phyloP scores from a whole-genome alignment of 306 rosid genomes.

The Betula pendula region DNA sequence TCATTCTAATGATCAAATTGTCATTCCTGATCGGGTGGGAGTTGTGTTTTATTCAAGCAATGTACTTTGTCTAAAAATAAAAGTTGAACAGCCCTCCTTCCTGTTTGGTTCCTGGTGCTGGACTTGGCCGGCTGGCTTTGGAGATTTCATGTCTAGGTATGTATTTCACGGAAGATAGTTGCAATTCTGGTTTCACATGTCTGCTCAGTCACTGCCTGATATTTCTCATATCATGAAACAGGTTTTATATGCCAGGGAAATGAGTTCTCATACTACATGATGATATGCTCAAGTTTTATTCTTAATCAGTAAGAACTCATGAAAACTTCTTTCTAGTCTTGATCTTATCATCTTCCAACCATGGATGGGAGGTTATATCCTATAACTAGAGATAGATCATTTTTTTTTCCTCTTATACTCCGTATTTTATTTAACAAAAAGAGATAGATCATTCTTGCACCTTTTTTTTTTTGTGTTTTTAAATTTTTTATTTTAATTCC shows the following conservation, averaged over 20 bases:
- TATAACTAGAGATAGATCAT: slow-evolving; percentile 10
- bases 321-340: slow-evolving; percentile 11
- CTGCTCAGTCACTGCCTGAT: slow-evolving; percentile 14
- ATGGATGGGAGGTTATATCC: slow-evolving; percentile 9
- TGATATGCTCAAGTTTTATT: slow-evolving; percentile 98
- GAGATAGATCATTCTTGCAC: slow-evolving; percentile 16
- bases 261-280: slow-evolving; percentile 98
- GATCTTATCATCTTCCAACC: slow-evolving; percentile 19
- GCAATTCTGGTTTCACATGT: slow-evolving; percentile 17
- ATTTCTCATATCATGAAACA: slow-evolving; percentile 39
- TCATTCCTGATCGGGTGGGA: neutral
- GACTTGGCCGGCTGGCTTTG: slow-evolving; percentile 95
- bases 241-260: slow-evolving; percentile 97
- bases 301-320: slow-evolving; percentile 76
- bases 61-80: slow-evolving; percentile 29
- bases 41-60: neutral
- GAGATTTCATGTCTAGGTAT: slow-evolving; percentile 89
- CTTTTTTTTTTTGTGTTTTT: slow-evolving; percentile 11
- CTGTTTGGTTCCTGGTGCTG: slow-evolving; percentile 99
- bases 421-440: too few species aligned
- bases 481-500: too few species aligned
- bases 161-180: slow-evolving; percentile 17
- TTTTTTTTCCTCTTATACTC: too few species aligned
- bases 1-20: neutral
- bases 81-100: slow-evolving; percentile 77